These are phyloP conservation scores for Cryptosporidium parvum DNA, from an alignment of 169 alveolate genomes.

Conservation along the genomic window DNA sequence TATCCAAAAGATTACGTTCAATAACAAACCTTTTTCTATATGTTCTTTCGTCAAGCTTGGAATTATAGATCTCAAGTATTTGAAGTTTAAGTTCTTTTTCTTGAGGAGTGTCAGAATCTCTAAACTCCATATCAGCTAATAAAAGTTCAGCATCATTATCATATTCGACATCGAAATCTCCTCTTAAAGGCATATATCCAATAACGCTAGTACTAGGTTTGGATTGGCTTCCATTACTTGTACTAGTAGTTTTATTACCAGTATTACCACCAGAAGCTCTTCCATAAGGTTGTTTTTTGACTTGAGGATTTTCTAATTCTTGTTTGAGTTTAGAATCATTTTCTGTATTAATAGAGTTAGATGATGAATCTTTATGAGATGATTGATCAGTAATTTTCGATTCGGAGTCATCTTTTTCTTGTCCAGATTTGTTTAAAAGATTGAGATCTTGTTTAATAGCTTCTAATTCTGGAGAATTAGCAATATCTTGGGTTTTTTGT, in stretches of 20 bases:
- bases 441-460: slow-evolving; percentile 1
- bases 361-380: background rate
- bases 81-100: slow-evolving; percentile 85
- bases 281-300: slow-evolving; percentile 40
- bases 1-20: slow-evolving; percentile 84
- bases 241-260: slow-evolving; percentile 19
- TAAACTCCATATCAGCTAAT: slow-evolving; percentile 97
- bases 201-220: slow-evolving; percentile 71
- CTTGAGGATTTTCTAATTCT: slow-evolving; percentile 13
- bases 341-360: background rate
- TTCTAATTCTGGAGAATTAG: background rate
- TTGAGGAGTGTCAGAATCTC: slow-evolving; percentile 86
- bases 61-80: slow-evolving; percentile 89
- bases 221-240: slow-evolving; percentile 9
- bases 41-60: slow-evolving; percentile 91
- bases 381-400: background rate
- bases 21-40: slow-evolving; percentile 83
- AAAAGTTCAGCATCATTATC: slow-evolving; percentile 98
- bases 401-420: background rate
- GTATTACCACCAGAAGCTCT: slow-evolving; percentile 42
- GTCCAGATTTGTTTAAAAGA: background rate
- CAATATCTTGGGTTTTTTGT: background rate
- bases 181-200: slow-evolving; percentile 91
- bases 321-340: background rate
- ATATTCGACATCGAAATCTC: slow-evolving; percentile 98